Evolutionary conservation across 129 eudicot species (phyloP).

Genomic region (Heracleum sosnowskyi): DNA sequence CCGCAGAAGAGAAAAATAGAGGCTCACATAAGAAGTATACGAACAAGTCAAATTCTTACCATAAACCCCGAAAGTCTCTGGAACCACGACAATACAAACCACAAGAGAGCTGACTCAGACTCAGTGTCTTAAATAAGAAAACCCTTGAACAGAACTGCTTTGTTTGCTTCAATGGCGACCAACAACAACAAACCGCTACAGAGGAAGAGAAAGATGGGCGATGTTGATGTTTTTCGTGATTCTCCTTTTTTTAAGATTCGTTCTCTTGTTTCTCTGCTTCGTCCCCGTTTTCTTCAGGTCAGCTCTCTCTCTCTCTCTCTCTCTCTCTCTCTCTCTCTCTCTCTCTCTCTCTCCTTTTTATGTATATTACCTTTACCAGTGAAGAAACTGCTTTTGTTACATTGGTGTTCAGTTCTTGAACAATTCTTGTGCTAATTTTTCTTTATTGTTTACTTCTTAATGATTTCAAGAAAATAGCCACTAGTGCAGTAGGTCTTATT

Average conservation of each 20-base stretch:
- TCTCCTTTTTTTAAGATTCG: slow-evolving; percentile 11
- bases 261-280: slow-evolving; percentile 5
- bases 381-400: neutral
- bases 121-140: no score
- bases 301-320: neutral
- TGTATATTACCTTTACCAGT: neutral
- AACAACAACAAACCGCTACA: neutral
- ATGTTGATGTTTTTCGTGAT: neutral
- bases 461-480: neutral
- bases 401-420: neutral
- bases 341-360: neutral
- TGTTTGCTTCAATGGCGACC: neutral
- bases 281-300: slow-evolving; percentile 4
- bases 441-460: neutral
- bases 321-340: neutral
- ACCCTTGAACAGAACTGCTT: neutral
- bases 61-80: no score
- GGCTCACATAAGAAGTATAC: no score
- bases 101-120: no score
- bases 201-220: neutral
- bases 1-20: no score
- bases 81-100: no score
- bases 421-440: neutral
- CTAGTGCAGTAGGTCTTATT: neutral
- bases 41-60: no score